Evolutionary conservation across 805 yeast species (phyloP), one percentile per base, ranked within the genome.

Genomic region (Diddensiella transvaalensis): DNA sequence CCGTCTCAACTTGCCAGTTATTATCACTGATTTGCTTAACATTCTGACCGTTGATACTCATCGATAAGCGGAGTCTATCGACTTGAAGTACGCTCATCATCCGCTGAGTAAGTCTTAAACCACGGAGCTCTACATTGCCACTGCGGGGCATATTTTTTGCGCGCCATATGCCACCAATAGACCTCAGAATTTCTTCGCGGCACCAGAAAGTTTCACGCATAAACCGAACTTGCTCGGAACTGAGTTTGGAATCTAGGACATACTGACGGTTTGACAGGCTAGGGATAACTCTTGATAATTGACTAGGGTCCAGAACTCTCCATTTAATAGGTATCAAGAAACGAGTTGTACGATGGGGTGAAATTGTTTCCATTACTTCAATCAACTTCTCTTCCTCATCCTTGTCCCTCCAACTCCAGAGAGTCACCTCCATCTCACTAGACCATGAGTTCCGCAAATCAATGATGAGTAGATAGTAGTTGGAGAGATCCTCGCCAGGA

Each of bases 401-500:
- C 2, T 37, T 18, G 21, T 33, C 42, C 13, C 22, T 42, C 22
- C 33, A 17, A 23, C 50, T 52, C 50, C 60, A 56, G 6, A 67
- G 19, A 3, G 60, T 57, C 2, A 74, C 67, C 2, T 55, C 54
- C 49, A 72, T 48, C 2, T 65, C 55, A 42, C 82, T 83, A 4
- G 77, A 73, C 93, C 96, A 90, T 2, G 85, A 74, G 62, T 93
- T 91, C 54, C 88, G 76, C 49, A 93, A 66, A 62, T 93, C 98
- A 11, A 91, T 59, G 0, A 87, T 73, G 46, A 85, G 67, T 41
- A 85, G 66, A 53, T 84, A 82, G 62, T 75, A 87, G 42, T 79
- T 80, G 5, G 43, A 32, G 13, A 11, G 18, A 4, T 42, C 17
- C 10, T 26, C 48, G 5, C 21, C 29, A 8, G 18, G 69, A 6